Percentiles rank a stretch among this genome's conserved stretches.
Conservation (phyloP, 169 alveolate genomes). For the Cryptosporidium sp. region DNA sequence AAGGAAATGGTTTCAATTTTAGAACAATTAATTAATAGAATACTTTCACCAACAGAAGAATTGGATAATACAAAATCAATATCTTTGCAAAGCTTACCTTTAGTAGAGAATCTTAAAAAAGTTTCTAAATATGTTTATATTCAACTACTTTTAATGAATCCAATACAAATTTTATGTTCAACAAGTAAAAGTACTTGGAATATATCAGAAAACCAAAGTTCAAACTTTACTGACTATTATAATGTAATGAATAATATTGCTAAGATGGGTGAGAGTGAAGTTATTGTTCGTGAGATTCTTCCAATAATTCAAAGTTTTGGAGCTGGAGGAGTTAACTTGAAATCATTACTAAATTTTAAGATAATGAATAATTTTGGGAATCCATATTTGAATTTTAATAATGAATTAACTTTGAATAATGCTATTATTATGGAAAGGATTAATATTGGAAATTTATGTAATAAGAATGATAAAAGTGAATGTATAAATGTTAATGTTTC, state of each 20-base stretch:
- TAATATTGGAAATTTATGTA: background rate
- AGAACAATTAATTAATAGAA: conserved; percentile 26
- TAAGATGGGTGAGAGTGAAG: conserved; percentile 17
- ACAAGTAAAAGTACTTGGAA: conserved; percentile 68
- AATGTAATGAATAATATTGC: conserved; percentile 42
- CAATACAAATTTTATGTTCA: conserved; percentile 53
- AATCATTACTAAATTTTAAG: background rate
- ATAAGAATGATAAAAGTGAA: background rate
- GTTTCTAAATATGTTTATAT: conserved; percentile 34
- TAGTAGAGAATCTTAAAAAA: conserved; percentile 41
- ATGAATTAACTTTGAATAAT: background rate
- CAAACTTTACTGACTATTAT: conserved; percentile 23
- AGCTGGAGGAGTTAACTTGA: background rate
- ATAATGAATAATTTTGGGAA: conserved; percentile 9
- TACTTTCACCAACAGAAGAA: conserved; percentile 45
- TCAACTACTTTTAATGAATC: conserved; percentile 61
- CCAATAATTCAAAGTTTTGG: background rate
- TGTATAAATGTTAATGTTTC: background rate
- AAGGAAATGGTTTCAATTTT: conserved; percentile 45
- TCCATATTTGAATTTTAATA: background rate
- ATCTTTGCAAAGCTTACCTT: conserved; percentile 9
- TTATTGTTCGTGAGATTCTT: conserved; percentile 18
- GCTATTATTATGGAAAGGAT: background rate
- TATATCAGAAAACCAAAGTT: background rate
- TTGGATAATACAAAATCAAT: conserved; percentile 10